Evolutionary conservation across 768 basidiomycete species (phyloP), one percentile per base, ranked within the genome.

Genomic region (Boletus huronensis): DNA sequence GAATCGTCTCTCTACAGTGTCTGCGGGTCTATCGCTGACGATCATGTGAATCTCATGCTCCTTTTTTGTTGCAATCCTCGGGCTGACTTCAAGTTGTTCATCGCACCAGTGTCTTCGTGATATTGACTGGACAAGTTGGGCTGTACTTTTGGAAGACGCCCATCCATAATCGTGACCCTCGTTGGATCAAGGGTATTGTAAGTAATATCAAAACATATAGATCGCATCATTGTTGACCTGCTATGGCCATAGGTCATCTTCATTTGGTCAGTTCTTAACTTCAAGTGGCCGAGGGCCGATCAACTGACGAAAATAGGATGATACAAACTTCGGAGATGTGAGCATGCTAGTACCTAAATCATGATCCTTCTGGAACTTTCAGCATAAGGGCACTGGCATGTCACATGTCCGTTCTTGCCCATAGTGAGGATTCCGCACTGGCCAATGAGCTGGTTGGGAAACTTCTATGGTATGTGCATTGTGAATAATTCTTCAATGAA

Each of bases 161-260:
- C 13, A 25, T 59, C 32, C 62, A 53, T 42, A 14, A 36, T 32
- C 58, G 60, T 26, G 67, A 68, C 6, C 29, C 58, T 38, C 21
- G 31, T 48, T 68, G 66, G 66, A 41, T 62, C 40, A 68, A 67
- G 50, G 38, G 50, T 25, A 19, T 58, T 21, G 66, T 68, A 32
- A 2, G 66, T 48, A 11, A 48, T 39, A 16, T 28, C 6, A 29
- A 8, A 11, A 25, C 5, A 26, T 35, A 3, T 23, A 5, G 26
- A n/a, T 8, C 5, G 5, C 2, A 25, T 11, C 13, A 16, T 10
- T 14, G 3, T 35, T 55, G 36, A 59, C 26, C 6, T 19, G 7
- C 31, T 26, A 23, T n/a, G 26, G 13, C 2, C 25, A 23, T 31
- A 68, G 66, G 54, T 69, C 17, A 17, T 57, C 35, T 19, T 58